These are phyloP conservation scores for Rhodotorula sp. DNA, from an alignment of 1,284 basidiomycete species.

Conservation along the genomic window DNA sequence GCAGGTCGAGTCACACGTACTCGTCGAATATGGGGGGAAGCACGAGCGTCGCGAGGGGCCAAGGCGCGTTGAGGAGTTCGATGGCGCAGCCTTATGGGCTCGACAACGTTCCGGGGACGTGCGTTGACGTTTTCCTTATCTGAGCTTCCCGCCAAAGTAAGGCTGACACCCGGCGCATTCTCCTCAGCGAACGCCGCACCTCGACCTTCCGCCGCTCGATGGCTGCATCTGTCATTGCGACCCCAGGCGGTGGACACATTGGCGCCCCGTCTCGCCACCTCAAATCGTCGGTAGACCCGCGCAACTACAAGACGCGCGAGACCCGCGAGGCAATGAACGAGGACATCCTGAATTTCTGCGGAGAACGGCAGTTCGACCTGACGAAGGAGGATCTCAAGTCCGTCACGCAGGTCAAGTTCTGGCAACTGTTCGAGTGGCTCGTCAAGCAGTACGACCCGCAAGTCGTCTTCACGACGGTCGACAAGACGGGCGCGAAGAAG, in stretches of 20 bases:
- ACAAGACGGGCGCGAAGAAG: conserved; percentile 25
- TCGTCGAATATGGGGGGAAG: conserved; percentile 5
- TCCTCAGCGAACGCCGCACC: conserved; percentile 28
- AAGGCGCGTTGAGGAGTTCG: conserved; percentile 10
- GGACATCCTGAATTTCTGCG: conserved; percentile 34
- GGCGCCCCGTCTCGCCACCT: neutral
- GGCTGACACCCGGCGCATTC: neutral
- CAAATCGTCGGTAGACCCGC: conserved; percentile 23
- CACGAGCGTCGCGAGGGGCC: conserved; percentile 23
- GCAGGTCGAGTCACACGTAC: conserved; percentile 11
- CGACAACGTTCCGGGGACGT: conserved; percentile 30
- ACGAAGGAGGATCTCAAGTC: conserved; percentile 38
- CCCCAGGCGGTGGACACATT: conserved; percentile 20
- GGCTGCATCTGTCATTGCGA: conserved; percentile 9
- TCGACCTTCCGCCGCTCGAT: conserved; percentile 33
- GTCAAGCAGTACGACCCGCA: conserved; percentile 39
- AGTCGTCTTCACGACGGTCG: conserved; percentile 20
- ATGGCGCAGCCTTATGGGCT: conserved; percentile 4
- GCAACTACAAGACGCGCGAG: conserved; percentile 12
- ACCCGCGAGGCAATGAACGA: conserved; percentile 23
- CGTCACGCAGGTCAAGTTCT: conserved; percentile 45
- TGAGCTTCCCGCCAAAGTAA: no score
- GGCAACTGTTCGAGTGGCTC: conserved; percentile 44
- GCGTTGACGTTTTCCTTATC: neutral
- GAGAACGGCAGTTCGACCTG: conserved; percentile 10